Conservation (phyloP, 1,284 basidiomycete genomes). For the Neolentinus lepideus region DNA sequence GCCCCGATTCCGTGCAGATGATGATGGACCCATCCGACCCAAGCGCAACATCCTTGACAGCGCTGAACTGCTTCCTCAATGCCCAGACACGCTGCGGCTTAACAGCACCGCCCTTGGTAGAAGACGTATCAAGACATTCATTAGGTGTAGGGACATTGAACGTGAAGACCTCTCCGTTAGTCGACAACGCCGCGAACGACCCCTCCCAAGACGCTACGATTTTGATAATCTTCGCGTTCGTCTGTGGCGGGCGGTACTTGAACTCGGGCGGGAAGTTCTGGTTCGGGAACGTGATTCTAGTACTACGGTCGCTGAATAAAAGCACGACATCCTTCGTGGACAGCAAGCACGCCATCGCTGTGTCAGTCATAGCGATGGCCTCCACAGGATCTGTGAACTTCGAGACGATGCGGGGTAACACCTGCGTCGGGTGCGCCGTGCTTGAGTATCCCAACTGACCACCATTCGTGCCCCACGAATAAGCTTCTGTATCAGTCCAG, state of each 20-base stretch:
- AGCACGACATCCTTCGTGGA: constrained; percentile 67
- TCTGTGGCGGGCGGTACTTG: constrained; percentile 72
- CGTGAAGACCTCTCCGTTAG: constrained; percentile 88
- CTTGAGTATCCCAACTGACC: constrained; percentile 93
- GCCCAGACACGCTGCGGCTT: constrained; percentile 93
- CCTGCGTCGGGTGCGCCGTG: constrained; percentile 69
- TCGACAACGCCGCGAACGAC: constrained; percentile 80
- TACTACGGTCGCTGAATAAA: constrained; percentile 10
- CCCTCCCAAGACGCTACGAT: constrained; percentile 83
- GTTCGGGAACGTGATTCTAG: constrained; percentile 49
- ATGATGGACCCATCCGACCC: constrained; percentile 87
- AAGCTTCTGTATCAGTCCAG: constrained; percentile 84
- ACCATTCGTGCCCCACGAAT: constrained; percentile 93
- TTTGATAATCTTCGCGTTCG: constrained; percentile 52
- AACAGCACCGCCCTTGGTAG: constrained; percentile 31
- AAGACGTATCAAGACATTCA: constrained; percentile 14
- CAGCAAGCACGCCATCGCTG: constrained; percentile 76
- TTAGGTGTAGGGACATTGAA: constrained; percentile 48
- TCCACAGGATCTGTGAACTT: constrained; percentile 67
- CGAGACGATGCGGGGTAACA: constrained; percentile 79
- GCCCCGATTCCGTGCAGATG: constrained; percentile 90
- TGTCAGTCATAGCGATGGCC: constrained; percentile 70
- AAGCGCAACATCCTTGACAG: constrained; percentile 85
- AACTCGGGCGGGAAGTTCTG: constrained; percentile 70
- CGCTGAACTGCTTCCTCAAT: constrained; percentile 79